Conservation (phyloP, 2,329 filamentous ascomycete species). For the Colletotrichum zoysiae region DNA sequence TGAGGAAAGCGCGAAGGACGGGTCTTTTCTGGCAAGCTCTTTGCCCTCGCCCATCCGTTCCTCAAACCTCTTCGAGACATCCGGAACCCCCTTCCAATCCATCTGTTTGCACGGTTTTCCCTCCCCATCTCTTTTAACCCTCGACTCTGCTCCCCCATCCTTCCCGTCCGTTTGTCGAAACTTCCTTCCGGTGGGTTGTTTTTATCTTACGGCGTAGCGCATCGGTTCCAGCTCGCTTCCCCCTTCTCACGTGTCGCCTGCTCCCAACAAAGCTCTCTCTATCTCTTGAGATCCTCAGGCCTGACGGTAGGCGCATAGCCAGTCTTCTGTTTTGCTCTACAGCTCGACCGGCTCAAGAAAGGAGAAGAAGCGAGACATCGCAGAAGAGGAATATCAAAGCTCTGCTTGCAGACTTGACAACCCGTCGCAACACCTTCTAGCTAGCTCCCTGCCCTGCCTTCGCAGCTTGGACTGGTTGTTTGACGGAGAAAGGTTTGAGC, state of each 20-base stretch:
- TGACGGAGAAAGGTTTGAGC: slow-evolving; percentile 55
- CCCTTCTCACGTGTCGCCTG: slow-evolving; percentile 36
- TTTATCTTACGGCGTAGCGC: slow-evolving; percentile 34
- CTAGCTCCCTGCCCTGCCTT: slow-evolving; percentile 36
- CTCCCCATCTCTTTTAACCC: slow-evolving; percentile 41
- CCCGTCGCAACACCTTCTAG: slow-evolving; percentile 38
- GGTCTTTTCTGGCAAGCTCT: slow-evolving; percentile 44
- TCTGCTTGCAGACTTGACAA: slow-evolving; percentile 41
- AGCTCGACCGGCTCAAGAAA: slow-evolving; percentile 24
- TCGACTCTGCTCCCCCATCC: slow-evolving; percentile 6
- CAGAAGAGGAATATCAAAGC: slow-evolving; percentile 34
- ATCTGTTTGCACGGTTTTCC: slow-evolving; percentile 38
- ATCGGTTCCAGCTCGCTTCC: slow-evolving; percentile 27
- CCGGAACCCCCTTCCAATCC: slow-evolving; percentile 40
- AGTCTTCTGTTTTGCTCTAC: slow-evolving; percentile 18
- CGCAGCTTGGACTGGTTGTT: slow-evolving; percentile 45
- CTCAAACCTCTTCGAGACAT: slow-evolving; percentile 46
- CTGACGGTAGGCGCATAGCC: slow-evolving; percentile 33
- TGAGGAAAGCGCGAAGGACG: slow-evolving; percentile 34
- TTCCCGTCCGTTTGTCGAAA: neutral
- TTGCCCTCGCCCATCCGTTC: slow-evolving; percentile 43
- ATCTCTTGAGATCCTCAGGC: slow-evolving; percentile 9
- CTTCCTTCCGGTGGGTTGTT: slow-evolving; percentile 35
- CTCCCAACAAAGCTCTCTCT: slow-evolving; percentile 25
- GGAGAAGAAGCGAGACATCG: slow-evolving; percentile 12